Base-by-base conservation (phyloP, 1,284 basidiomycete species). In the Ganoderma sp. region DNA sequence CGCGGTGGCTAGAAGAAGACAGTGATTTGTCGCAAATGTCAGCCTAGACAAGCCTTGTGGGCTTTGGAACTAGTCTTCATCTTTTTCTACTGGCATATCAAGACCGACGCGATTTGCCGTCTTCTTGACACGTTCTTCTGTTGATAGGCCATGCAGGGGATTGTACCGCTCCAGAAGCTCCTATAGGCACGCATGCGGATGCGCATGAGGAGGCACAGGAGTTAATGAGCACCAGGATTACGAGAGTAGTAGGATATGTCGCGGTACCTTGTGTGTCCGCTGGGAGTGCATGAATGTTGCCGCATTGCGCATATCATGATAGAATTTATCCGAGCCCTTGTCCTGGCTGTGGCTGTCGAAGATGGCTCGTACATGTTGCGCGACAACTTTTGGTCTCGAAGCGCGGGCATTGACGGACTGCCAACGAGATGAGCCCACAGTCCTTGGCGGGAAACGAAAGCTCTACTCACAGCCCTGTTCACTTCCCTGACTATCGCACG, bases 71-170 rank as follows among this genome's bases (percentile, higher is more conserved):
- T 48, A 37, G n/a, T 52, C 1, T 32, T 61, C 69, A 42, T 76
- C 73, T 22, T 75, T 74, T 63, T 34, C 68, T 41, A 78, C 58
- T 19, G 90, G 90, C 87, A 93, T 89, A 73, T 93, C 83, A 61
- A 98, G 81, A 4, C 96, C 96, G 52, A 98, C 96, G 66, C 95
- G 84, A 62, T 90, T 85, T 5, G 95, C 95, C 0, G 96, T 96
- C 1, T 93, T 94, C 70, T 90, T 84, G 67, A 97, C 85, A 68
- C 91, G 84, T 76, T 97, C 94, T 75, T 95, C 88, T 28, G 86
- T 82, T 0, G 93, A 90, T 75, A 96, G 85, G 74, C 93, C 92
- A 61, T 90, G 81, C 14, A 93, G 81, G 0, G 96, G 95, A 78
- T 96, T 97, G 82, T 98, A 98, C 67, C 94, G 84, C 69, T 93